Percentiles rank a stretch among this genome's conserved stretches.
These are phyloP conservation scores for Fusarium sulawesiense DNA, from an alignment of 2,329 filamentous ascomycete species.

Conservation along the genomic window DNA sequence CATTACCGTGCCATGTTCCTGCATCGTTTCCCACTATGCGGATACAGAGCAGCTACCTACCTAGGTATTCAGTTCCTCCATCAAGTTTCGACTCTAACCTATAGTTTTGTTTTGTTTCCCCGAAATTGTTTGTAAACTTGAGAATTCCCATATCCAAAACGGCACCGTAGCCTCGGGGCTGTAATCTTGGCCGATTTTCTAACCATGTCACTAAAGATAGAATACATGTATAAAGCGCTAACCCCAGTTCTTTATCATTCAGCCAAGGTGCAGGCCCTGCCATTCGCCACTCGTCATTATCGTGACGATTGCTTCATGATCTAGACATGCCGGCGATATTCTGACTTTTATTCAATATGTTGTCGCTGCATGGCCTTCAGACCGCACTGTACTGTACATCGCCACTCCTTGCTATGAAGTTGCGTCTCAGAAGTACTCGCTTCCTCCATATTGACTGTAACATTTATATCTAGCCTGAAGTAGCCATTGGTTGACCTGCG, in stretches of 20 bases:
- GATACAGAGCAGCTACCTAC: too few species aligned
- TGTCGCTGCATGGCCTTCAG: background rate
- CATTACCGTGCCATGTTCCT: conserved; percentile 13
- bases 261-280: background rate
- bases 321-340: background rate
- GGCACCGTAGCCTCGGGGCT: conserved; percentile 6
- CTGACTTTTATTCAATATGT: conserved; percentile 3
- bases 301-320: background rate
- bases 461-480: background rate
- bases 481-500: conserved; percentile 1
- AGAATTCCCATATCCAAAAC: conserved; percentile 3
- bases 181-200: conserved; percentile 3
- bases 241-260: background rate
- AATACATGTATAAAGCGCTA: background rate
- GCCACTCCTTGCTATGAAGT: conserved; percentile 47
- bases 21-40: background rate
- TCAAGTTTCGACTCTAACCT: background rate
- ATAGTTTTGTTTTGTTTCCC: background rate
- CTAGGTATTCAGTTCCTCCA: conserved; percentile 1
- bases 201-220: conserved; percentile 34
- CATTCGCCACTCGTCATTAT: background rate
- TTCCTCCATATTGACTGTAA: conserved; percentile 6
- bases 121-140: conserved; percentile 10
- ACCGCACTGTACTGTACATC: conserved; percentile 37
- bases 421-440: conserved; percentile 21